Evolutionary conservation across 352 stramenopile species (phyloP).

Genomic region (Pythium dissotocum): DNA sequence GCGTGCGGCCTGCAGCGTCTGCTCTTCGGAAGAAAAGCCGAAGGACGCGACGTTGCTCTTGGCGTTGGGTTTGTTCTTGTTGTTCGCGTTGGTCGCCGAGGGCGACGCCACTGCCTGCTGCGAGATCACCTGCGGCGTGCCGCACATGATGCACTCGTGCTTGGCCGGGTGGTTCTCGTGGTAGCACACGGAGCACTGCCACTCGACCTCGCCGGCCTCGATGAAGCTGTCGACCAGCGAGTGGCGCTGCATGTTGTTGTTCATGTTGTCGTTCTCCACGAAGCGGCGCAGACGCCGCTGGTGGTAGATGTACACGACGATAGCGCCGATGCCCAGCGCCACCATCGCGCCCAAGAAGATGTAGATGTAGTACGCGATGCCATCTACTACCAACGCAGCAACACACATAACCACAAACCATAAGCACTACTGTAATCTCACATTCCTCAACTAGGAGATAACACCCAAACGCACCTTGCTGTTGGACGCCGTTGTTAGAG

Average conservation of each 20-base stretch:
- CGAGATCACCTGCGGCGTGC: slow-evolving; percentile 78
- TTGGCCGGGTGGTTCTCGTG: slow-evolving; percentile 85
- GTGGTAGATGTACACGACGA: slow-evolving; percentile 69
- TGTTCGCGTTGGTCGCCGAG: slow-evolving; percentile 17
- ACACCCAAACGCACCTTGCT: background rate
- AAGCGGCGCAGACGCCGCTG: slow-evolving; percentile 59
- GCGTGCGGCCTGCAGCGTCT: slow-evolving; percentile 48
- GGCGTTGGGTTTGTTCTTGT: slow-evolving; percentile 10
- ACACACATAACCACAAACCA: background rate
- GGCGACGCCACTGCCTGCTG: slow-evolving; percentile 49
- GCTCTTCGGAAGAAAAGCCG: slow-evolving; percentile 29
- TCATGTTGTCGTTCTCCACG: slow-evolving; percentile 66
- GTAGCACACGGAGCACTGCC: slow-evolving; percentile 84
- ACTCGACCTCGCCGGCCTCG: slow-evolving; percentile 68
- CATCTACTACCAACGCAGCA: slow-evolving; percentile 2
- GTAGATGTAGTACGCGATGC: slow-evolving; percentile 68
- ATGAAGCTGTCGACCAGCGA: slow-evolving; percentile 80
- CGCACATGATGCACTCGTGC: slow-evolving; percentile 81
- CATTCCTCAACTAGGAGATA: too few relatives aligned
- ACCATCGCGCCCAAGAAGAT: slow-evolving; percentile 72
- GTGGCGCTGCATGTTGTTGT: slow-evolving; percentile 89
- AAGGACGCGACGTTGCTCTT: slow-evolving; percentile 35
- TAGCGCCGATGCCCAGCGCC: slow-evolving; percentile 34
- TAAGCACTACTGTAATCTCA: background rate
- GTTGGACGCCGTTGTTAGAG: background rate